A percentile compares a stretch with the other conserved stretches of the same genome.
Evolutionary conservation across 345 rosid species (phyloP).

Genomic region (Bruguiera parviflora): DNA sequence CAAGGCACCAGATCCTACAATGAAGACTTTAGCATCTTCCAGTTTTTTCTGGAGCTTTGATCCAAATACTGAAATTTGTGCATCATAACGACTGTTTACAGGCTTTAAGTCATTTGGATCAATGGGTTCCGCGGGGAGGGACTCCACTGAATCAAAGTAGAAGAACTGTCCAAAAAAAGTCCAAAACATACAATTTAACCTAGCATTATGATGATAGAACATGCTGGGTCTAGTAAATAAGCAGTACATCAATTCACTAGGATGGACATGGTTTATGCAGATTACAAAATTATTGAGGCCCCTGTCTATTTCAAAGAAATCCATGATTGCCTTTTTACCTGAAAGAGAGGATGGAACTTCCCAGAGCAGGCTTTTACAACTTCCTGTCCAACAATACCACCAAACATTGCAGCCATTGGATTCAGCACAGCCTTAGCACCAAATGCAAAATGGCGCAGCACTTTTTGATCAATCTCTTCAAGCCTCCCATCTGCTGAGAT

Average conservation of each 20-base stretch:
- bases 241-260: too few relatives aligned
- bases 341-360: conserved; percentile 88
- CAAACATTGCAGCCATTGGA: conserved; percentile 99
- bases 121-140: conserved; percentile 72
- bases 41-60: conserved; percentile 82
- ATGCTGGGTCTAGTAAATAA: too few relatives aligned
- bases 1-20: conserved; percentile 96
- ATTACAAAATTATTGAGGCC: too few relatives aligned
- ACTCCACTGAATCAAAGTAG: conserved; percentile 92
- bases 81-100: conserved; percentile 80
- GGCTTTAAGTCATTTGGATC: conserved; percentile 67
- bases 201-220: too few relatives aligned
- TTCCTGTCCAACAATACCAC: conserved; percentile 97
- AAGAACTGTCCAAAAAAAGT: conserved; percentile 53
- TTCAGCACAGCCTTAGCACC: conserved; percentile 93
- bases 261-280: too few relatives aligned
- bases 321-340: conserved; percentile 36
- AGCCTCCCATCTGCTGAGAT: conserved; percentile 58
- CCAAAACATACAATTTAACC: too few relatives aligned
- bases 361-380: conserved; percentile 99
- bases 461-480: conserved; percentile 66
- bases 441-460: conserved; percentile 78
- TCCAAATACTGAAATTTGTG: conserved; percentile 96
- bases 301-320: too few relatives aligned
- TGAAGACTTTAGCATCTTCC: conserved; percentile 71